Base-by-base conservation (phyloP, 352 stramenopile species). In the Pythium graminicola region DNA sequence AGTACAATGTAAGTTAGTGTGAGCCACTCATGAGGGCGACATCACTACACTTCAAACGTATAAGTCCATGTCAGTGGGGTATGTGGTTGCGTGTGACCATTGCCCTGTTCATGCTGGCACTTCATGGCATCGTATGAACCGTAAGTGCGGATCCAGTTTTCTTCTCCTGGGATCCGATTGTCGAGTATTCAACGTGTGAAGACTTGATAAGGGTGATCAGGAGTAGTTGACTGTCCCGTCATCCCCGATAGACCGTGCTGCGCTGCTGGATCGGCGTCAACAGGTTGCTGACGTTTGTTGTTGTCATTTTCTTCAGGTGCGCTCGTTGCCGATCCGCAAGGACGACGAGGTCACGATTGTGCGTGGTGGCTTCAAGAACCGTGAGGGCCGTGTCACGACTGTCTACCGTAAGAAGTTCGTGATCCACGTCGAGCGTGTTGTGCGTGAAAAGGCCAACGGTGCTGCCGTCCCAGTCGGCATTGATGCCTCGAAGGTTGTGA, bases 341-440 rank as follows among this genome's bases (percentile, higher is more conserved):
- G 97, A 99, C 58, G 97, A 99, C 62, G 97, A 99, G 76, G 97
- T 99, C 46, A 89, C 95, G 50, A 97, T 99, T 54, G 92, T 98
- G 45, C 90, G 96, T 77, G 97, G 97, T 53, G 90, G 88, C 54
- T 97, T 96, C 89, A 99, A 99, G 91, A 88, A 86, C 71, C 88
- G 94, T 70, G 97, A 99, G 79, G 97, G 97, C 62, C 98, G 98
- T 72, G 95, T 99, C 33, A 97, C 92, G 46, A 84, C 84, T 22
- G 89, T 95, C 52, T 99, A 99, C 86, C 93, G 97, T 70, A 99
- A 98, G 81, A 99, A 99, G 86, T 99, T 98, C 74, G 95, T 99
- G 49, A 97, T 99, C 66, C 96, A 99, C 81, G 90, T 99, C 57
- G 97, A 99, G 72, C 92, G 96, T 66, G 93, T 99, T 59, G 97